These are phyloP conservation scores for Brassica incana DNA, from an alignment of 345 rosid species.

Conservation along the genomic window DNA sequence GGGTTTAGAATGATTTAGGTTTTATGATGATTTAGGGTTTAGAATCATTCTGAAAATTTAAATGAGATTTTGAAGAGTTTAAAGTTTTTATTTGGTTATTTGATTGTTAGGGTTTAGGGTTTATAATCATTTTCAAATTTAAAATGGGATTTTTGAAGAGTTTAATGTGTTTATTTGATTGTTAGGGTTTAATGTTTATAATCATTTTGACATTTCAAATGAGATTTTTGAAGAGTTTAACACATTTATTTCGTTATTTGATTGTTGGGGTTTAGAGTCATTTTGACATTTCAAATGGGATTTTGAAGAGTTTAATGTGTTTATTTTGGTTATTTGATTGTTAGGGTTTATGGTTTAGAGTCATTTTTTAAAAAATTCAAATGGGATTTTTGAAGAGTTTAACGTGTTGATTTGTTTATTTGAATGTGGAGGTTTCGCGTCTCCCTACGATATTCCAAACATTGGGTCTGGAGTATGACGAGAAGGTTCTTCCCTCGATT, in stretches of 20 bases:
- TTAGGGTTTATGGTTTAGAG: not conserved
- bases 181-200: not conserved
- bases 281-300: not conserved
- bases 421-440: constrained; percentile 49
- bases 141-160: not conserved
- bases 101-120: not conserved
- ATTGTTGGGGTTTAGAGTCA: not conserved
- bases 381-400: not conserved
- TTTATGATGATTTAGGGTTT: not conserved
- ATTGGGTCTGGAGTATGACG: constrained; percentile 90
- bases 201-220: no score
- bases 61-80: not conserved
- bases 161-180: not conserved
- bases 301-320: not conserved
- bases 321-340: not conserved
- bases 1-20: no score
- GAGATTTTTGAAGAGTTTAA: no score
- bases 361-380: not conserved
- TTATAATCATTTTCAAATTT: not conserved
- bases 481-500: constrained; percentile 94
- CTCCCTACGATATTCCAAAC: constrained; percentile 78
- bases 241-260: no score
- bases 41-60: no score
- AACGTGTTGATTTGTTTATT: not conserved
- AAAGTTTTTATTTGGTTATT: not conserved